Conservation (phyloP, 1,284 basidiomycete species). For the Peniophora sp. region DNA sequence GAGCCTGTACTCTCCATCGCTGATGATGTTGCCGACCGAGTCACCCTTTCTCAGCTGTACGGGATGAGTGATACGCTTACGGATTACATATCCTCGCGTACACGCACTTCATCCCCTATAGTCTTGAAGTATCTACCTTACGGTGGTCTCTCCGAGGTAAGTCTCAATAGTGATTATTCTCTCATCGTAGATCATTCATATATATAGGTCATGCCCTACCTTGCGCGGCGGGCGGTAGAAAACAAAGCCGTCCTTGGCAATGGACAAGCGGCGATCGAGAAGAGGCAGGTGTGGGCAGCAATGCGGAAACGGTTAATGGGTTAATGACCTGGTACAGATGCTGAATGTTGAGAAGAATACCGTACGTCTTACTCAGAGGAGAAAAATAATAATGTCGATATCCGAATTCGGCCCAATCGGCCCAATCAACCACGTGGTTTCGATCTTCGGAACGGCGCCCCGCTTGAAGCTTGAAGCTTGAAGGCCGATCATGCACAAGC, state of each 20-base stretch:
- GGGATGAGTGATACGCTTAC: conserved; percentile 84
- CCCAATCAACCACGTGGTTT: too few relatives aligned
- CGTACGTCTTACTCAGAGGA: too few relatives aligned
- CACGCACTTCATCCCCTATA: conserved; percentile 53
- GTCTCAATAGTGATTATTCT: neutral
- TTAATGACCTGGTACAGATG: too few relatives aligned
- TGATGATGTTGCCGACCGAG: conserved; percentile 55
- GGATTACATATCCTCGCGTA: conserved; percentile 54
- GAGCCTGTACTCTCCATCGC: conserved; percentile 30
- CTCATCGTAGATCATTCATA: conserved; percentile 4
- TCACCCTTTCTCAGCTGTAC: conserved; percentile 79
- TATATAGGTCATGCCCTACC: conserved; percentile 54
- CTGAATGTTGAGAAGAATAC: too few relatives aligned
- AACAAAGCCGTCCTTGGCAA: conserved; percentile 58
- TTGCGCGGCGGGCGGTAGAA: conserved; percentile 58
- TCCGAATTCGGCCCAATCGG: too few relatives aligned
- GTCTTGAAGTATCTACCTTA: conserved; percentile 84
- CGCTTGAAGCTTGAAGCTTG: too few relatives aligned
- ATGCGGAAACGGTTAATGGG: conserved; percentile 19
- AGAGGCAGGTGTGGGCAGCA: conserved; percentile 28
- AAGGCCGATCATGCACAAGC: too few relatives aligned
- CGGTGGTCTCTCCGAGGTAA: conserved; percentile 60
- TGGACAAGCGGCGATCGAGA: conserved; percentile 43
- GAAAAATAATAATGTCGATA: too few relatives aligned
- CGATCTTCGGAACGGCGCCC: too few relatives aligned